Base-by-base conservation (phyloP, 345 rosid species). In the Salix viminalis region DNA sequence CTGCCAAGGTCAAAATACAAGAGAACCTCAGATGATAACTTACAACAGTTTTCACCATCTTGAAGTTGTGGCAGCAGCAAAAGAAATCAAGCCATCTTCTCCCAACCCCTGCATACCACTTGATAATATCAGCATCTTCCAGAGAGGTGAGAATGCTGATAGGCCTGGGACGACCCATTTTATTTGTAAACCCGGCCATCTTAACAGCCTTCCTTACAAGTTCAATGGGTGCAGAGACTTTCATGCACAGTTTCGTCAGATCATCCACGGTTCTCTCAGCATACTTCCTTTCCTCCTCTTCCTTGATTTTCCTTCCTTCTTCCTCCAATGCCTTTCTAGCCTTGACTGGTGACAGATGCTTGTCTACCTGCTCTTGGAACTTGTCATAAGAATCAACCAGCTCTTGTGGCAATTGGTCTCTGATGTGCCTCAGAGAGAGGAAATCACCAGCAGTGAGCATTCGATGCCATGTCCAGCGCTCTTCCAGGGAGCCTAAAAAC, bases 101-200 rank as follows among this genome's bases (percentile, higher is more conserved):
- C 65, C 97, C 99, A 46, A 95, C 81, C 67, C 99, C 98, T 6
- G 97, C 90, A 81, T 91, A 93, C 99, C 99, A 95, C 82, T 90
- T 95, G 82, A 95, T 81, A 69, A 93, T 95, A 82, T 91, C 96
- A 16, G 91, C 84, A 83, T 95, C 99, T 75, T 95, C 97, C 9
- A 95, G 85, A 72, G 85, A 87, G 67, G 84, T 26, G 14, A 93
- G 97, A 67, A 87, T 81, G 77, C 76, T 80, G 75, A 95, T 88
- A 52, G 99, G 96, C 72, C 95, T 86, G 11, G 99, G 98, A 23
- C 99, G 91, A 16, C 99, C 99, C 97, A 91, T 89, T 37, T 75
- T 85, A 84, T 95, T 95, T 18, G 99, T 93, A 82, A 95, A 91
- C 50, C 96, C 96, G 64, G 84, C 93, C 89, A 90, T 82, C 81